Conservation (phyloP, 164 flowering plant genomes). For the Dillenia suffruticosa region DNA sequence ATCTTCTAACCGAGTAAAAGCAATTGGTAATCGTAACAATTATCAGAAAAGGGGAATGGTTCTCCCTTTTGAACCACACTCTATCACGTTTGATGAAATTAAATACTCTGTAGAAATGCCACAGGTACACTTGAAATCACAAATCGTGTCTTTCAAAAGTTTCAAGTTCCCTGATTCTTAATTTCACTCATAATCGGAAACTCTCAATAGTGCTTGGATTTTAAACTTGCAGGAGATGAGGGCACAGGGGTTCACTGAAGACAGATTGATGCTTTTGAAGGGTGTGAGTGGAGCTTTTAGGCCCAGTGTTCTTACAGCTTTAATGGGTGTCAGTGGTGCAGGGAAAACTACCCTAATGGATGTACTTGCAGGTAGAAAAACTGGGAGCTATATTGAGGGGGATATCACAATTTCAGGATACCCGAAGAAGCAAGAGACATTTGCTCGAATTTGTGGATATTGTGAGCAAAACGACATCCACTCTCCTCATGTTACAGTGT, state of each 20-base stretch:
- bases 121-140: conserved; percentile 21
- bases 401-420: conserved; percentile 28
- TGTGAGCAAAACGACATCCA: conserved; percentile 36
- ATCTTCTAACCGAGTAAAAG: background rate
- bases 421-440: conserved; percentile 39
- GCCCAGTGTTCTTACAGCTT: conserved; percentile 28
- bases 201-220: too few relatives aligned
- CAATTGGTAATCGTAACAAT: background rate
- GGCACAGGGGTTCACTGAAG: conserved; percentile 29
- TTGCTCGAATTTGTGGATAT: conserved; percentile 38
- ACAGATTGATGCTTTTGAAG: conserved; percentile 23
- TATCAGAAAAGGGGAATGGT: conserved; percentile 41
- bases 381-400: conserved; percentile 33
- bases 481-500: conserved; percentile 36
- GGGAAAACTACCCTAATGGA: conserved; percentile 47
- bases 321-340: conserved; percentile 9
- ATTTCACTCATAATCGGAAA: background rate
- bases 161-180: background rate
- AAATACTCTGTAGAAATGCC: conserved; percentile 55
- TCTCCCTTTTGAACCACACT: conserved; percentile 51
- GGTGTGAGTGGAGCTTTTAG: too few relatives aligned
- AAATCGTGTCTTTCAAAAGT: background rate
- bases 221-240: conserved; percentile 52
- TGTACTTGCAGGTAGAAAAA: conserved; percentile 37
- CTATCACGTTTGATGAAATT: conserved; percentile 43